Base-by-base conservation (phyloP, 164 flowering plant species). In the Umbilicus rupestris region DNA sequence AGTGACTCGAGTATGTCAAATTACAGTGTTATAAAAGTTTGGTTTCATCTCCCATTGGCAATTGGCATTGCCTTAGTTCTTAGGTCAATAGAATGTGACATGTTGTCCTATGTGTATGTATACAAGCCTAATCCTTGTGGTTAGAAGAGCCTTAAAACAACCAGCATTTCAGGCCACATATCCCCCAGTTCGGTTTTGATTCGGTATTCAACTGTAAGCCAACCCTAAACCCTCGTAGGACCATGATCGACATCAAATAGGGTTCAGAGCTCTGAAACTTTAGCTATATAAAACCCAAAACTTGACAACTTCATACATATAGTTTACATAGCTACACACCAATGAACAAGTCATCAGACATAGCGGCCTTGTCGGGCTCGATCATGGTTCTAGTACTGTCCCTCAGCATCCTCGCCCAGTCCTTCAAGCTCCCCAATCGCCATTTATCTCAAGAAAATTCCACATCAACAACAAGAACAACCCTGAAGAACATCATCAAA, bases 191-290 rank as follows among this genome's bases (percentile, higher is more conserved):
- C 15, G 57, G 55, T 50, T 50, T 50, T 1, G 28, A 22, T 50
- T 50, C 29, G 29, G 57, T 50, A 20, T 55, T 55, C 60, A 55
- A 55, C 60, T 55, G 60, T 55, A 2, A 28, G 17, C 60, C 60
- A 12, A 55, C 33, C 60, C 60, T 55, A 55, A 55, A 55, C 33
- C 33, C 30, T 22, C 24, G 8, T 47, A 52, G 58, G 24, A 52
- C 58, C 58, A 52, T 52, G 58, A 52, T 52, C 58, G 19, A 47
- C 20, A 52, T 9, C 28, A 24, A 52, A 7, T 24, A 20, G 58
- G 30, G 30, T 3, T 52, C 30, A 8, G 9, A 22, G 7, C 24
- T 26, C 28, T 52, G 26, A 49, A 20, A 20, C 3, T 49, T 49
- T 10, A 19, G 58, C 58, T 52, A 52, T 52, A 52, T 26, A 52